Conservation (phyloP, 176 grass and related monocot genomes). For the Juncus effusus region DNA sequence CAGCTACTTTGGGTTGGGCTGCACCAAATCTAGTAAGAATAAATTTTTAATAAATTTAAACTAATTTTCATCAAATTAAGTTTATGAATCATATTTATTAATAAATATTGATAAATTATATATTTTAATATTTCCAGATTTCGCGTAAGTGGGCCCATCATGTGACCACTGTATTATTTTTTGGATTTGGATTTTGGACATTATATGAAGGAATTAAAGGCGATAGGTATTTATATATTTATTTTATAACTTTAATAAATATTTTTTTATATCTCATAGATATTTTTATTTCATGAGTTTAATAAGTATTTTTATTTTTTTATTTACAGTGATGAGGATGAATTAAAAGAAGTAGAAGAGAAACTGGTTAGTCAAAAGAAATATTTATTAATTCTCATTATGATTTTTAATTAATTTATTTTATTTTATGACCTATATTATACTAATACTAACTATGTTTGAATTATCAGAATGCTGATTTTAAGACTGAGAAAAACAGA, state of each 20-base stretch:
- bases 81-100: slow-evolving; percentile 10
- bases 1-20: slow-evolving; percentile 73
- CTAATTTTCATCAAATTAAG: background rate
- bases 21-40: slow-evolving; percentile 92
- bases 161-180: slow-evolving; percentile 83
- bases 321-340: slow-evolving; percentile 63
- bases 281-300: too few relatives aligned
- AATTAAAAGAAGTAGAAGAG: slow-evolving; percentile 86
- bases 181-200: slow-evolving; percentile 91
- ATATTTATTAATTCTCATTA: slow-evolving; percentile 16
- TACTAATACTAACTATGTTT: slow-evolving; percentile 25
- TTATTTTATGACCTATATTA: slow-evolving; percentile 12
- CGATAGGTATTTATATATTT: slow-evolving; percentile 48
- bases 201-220: slow-evolving; percentile 94
- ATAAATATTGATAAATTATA: too few relatives aligned
- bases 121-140: slow-evolving; percentile 48
- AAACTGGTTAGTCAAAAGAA: slow-evolving; percentile 62
- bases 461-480: slow-evolving; percentile 68
- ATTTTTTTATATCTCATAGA: background rate
- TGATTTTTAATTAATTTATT: slow-evolving; percentile 2
- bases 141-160: slow-evolving; percentile 95
- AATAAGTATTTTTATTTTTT: background rate
- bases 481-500: slow-evolving; percentile 60
- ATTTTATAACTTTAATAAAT: slow-evolving; percentile 6
- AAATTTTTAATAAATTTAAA: slow-evolving; percentile 3